Percentiles rank a stretch among this genome's conserved stretches.
Evolutionary conservation across 768 basidiomycete genomes (phyloP).

Genomic region (Exidia glandulosa): DNA sequence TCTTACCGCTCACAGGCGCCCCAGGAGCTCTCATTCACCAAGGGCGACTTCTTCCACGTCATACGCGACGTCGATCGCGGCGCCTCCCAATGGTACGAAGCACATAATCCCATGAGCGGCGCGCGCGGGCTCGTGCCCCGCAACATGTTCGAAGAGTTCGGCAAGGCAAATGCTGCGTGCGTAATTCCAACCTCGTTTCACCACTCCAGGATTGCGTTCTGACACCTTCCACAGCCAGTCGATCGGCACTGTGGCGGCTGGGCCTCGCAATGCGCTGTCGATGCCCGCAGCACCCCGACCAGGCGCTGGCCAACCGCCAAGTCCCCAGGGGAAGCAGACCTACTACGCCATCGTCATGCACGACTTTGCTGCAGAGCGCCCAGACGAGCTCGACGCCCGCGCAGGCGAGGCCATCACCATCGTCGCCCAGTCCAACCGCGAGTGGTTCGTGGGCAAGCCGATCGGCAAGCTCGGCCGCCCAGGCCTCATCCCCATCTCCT

Average conservation of each 20-base stretch:
- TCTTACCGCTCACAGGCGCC: slow-evolving; percentile 59
- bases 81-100: slow-evolving; percentile 70
- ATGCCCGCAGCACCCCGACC: slow-evolving; percentile 19
- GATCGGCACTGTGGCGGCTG: not conserved
- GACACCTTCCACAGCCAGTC: not conserved
- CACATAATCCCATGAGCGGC: slow-evolving; percentile 85
- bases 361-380: slow-evolving; percentile 89
- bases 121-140: slow-evolving; percentile 87
- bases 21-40: slow-evolving; percentile 78
- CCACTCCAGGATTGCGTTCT: not conserved
- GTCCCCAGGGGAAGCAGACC: slow-evolving; percentile 42
- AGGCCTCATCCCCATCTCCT: slow-evolving; percentile 92
- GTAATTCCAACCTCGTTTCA: slow-evolving; percentile 17
- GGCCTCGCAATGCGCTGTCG: slow-evolving; percentile 4
- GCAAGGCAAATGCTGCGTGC: slow-evolving; percentile 56
- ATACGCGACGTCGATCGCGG: slow-evolving; percentile 53
- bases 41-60: slow-evolving; percentile 98
- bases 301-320: not conserved
- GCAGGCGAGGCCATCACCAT: slow-evolving; percentile 91
- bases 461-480: slow-evolving; percentile 92
- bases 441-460: slow-evolving; percentile 99
- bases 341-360: slow-evolving; percentile 94
- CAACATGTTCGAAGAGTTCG: slow-evolving; percentile 81
- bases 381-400: slow-evolving; percentile 93
- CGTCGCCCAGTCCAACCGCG: slow-evolving; percentile 98